Conservation (phyloP, 2,329 filamentous ascomycete species). For the Penicillium sclerotigenum region DNA sequence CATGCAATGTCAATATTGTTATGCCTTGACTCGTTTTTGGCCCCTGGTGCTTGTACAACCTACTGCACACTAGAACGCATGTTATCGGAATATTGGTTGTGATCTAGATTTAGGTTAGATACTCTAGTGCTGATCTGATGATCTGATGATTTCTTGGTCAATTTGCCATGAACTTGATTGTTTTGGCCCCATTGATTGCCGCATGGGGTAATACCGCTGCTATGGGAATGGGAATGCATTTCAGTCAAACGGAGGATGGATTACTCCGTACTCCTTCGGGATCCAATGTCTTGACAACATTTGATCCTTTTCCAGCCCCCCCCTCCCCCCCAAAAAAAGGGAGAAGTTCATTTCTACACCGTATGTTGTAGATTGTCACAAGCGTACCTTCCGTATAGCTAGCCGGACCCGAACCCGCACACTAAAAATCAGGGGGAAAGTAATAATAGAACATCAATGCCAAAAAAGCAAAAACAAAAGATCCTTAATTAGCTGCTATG, state of each 20-base stretch:
- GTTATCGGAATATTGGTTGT: neutral
- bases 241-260: neutral
- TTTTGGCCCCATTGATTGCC: neutral
- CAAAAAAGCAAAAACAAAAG: conserved; percentile 1
- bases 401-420: neutral
- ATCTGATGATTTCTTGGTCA: neutral
- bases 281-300: neutral
- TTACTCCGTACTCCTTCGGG: neutral
- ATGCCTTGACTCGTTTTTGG: conserved; percentile 1
- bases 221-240: neutral
- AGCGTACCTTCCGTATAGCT: neutral
- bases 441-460: conserved; percentile 1
- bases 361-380: neutral
- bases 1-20: conserved; percentile 1
- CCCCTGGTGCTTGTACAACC: neutral
- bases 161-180: neutral
- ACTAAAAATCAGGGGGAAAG: conserved; percentile 4
- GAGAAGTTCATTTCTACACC: neutral
- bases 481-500: conserved; percentile 7
- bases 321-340: neutral
- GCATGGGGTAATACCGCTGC: neutral
- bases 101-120: conserved; percentile 6
- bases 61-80: neutral
- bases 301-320: neutral
- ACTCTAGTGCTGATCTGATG: neutral